phyloP scores from a whole-genome alignment of 164 flowering plant species.

The Tetracentron sinense region DNA sequence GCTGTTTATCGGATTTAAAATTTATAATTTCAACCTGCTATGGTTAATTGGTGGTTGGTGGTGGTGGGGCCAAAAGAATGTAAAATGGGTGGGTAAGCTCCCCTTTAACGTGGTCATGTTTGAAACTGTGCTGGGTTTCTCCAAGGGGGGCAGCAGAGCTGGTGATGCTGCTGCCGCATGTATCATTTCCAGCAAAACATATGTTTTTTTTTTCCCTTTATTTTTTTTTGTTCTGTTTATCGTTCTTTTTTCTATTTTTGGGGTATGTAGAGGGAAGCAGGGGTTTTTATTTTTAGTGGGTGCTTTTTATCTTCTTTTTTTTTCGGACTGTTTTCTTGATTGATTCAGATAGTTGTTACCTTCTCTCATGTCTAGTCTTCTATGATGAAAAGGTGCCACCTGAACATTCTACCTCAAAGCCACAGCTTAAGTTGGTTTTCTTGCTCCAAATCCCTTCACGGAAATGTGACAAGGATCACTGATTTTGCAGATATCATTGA shows the following conservation, averaged over 20 bases:
- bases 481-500: too few species aligned
- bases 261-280: conserved; percentile 30
- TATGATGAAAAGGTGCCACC: too few species aligned
- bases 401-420: too few species aligned
- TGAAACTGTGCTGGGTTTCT: conserved; percentile 19
- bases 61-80: conserved; percentile 16
- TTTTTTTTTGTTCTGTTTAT: conserved; percentile 9
- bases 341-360: neutral
- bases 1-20: conserved; percentile 18
- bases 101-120: conserved; percentile 19
- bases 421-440: too few species aligned
- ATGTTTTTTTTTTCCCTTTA: conserved; percentile 15
- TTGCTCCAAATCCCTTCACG: too few species aligned
- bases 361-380: neutral
- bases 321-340: neutral
- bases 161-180: conserved; percentile 22
- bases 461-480: too few species aligned
- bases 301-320: too few species aligned
- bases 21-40: conserved; percentile 19
- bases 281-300: neutral
- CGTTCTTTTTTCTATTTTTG: conserved; percentile 2
- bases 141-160: conserved; percentile 21
- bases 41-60: conserved; percentile 18
- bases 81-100: conserved; percentile 23
- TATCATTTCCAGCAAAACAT: conserved; percentile 38